Evolutionary conservation across 2,329 filamentous ascomycete genomes (phyloP).

Genomic region (Fusarium sp.): DNA sequence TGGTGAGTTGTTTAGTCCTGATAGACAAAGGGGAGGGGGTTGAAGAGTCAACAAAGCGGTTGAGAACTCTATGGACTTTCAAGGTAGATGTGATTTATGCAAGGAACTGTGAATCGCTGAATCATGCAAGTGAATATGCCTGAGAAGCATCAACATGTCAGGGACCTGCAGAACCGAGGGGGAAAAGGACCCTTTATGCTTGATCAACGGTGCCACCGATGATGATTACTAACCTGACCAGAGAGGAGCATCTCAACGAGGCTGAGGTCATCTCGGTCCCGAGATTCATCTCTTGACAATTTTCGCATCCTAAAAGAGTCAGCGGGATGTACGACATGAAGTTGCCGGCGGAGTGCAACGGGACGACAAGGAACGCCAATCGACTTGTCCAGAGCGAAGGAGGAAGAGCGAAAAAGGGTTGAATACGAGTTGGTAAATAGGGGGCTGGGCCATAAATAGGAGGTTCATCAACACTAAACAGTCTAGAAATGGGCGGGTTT

Average conservation of each 20-base stretch:
- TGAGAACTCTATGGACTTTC: neutral
- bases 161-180: neutral
- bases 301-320: neutral
- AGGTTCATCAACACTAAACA: neutral
- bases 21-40: neutral
- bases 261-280: neutral
- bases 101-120: neutral
- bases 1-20: neutral
- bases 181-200: conserved; percentile 28
- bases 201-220: conserved; percentile 13
- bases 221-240: neutral
- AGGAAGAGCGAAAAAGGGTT: neutral
- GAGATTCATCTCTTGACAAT: neutral
- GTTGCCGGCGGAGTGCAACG: neutral
- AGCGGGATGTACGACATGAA: neutral
- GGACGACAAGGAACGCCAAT: neutral
- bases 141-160: neutral
- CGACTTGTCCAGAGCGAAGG: neutral
- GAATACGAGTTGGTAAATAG: neutral
- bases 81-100: neutral
- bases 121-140: neutral
- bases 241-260: neutral
- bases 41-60: neutral
- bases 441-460: neutral
- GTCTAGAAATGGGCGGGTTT: neutral